These are phyloP conservation scores for Triadica sebifera DNA, from an alignment of 345 rosid genomes.

Conservation along the genomic window DNA sequence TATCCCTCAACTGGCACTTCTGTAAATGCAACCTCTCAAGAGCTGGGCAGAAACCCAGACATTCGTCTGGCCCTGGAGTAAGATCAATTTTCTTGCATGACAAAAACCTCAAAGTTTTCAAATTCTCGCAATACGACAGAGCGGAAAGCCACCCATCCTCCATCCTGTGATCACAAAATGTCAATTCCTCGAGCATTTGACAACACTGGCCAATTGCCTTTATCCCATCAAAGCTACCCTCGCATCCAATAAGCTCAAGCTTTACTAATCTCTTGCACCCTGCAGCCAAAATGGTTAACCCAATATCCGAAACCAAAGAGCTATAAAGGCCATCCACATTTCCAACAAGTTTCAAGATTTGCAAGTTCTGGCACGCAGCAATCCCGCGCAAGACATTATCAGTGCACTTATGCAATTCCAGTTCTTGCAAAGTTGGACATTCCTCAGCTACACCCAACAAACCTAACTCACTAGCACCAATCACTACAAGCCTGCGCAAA, in stretches of 20 bases:
- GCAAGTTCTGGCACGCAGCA: conserved; percentile 80
- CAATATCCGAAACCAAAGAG: conserved; percentile 77
- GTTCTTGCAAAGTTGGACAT: conserved; percentile 69
- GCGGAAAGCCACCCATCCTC: conserved; percentile 88
- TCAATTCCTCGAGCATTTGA: conserved; percentile 88
- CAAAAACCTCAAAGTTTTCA: conserved; percentile 75
- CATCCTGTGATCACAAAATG: conserved; percentile 83
- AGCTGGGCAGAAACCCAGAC: conserved; percentile 65
- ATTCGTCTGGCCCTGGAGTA: conserved; percentile 64
- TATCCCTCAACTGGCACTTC: conserved; percentile 73
- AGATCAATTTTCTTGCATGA: conserved; percentile 74
- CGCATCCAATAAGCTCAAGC: conserved; percentile 86
- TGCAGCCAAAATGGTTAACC: conserved; percentile 83
- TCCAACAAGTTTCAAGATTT: conserved; percentile 76
- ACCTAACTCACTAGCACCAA: conserved; percentile 76
- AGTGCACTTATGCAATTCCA: conserved; percentile 57
- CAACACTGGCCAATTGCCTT: conserved; percentile 94
- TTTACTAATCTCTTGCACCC: conserved; percentile 87
- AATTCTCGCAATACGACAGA: conserved; percentile 75
- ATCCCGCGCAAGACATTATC: conserved; percentile 50
- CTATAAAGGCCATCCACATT: conserved; percentile 60
- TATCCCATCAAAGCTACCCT: conserved; percentile 91
- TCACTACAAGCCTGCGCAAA: conserved; percentile 62
- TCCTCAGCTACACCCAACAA: conserved; percentile 68
- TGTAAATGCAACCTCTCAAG: conserved; percentile 79